Conservation (phyloP, 208 protist species). For the Trypanosoma congolense region DNA sequence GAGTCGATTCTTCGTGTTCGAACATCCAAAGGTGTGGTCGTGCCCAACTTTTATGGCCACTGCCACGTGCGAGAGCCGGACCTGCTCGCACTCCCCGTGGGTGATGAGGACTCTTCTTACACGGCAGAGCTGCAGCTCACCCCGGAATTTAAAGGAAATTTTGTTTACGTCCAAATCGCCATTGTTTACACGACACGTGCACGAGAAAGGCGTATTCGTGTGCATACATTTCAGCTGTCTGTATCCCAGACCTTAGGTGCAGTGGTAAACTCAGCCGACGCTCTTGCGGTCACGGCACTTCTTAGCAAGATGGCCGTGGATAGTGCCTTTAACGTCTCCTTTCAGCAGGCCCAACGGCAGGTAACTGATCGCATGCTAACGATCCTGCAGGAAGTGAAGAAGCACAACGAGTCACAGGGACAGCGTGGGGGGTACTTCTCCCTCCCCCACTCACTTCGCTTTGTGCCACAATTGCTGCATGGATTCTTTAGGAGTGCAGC, state of each 20-base stretch:
- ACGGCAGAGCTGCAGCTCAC: slow-evolving; percentile 66
- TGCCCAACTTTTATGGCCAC: slow-evolving; percentile 93
- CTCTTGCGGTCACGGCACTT: slow-evolving; percentile 62
- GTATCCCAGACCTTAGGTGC: slow-evolving; percentile 34
- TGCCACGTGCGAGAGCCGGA: slow-evolving; percentile 94
- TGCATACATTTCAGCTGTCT: slow-evolving; percentile 76
- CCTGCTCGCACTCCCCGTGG: slow-evolving; percentile 93
- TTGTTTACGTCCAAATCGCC: slow-evolving; percentile 80
- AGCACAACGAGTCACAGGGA: slow-evolving; percentile 44
- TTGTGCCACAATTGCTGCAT: slow-evolving; percentile 72
- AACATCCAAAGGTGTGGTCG: slow-evolving; percentile 70
- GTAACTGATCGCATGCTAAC: slow-evolving; percentile 49
- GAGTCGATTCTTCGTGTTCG: slow-evolving; percentile 97
- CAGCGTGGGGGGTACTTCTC: slow-evolving; percentile 44
- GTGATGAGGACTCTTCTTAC: slow-evolving; percentile 88
- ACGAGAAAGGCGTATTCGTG: slow-evolving; percentile 77
- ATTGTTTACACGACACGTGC: slow-evolving; percentile 73
- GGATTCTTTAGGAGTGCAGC: slow-evolving; percentile 70
- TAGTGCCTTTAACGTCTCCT: slow-evolving; percentile 40
- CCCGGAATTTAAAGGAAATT: slow-evolving; percentile 49
- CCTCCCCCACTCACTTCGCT: slow-evolving; percentile 67
- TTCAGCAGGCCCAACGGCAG: slow-evolving; percentile 55
- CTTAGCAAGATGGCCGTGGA: slow-evolving; percentile 75
- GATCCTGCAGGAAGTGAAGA: slow-evolving; percentile 36
- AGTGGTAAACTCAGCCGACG: slow-evolving; percentile 72